Evolutionary conservation across 768 basidiomycete genomes (phyloP).

Genomic region (Boletus reticulatus): DNA sequence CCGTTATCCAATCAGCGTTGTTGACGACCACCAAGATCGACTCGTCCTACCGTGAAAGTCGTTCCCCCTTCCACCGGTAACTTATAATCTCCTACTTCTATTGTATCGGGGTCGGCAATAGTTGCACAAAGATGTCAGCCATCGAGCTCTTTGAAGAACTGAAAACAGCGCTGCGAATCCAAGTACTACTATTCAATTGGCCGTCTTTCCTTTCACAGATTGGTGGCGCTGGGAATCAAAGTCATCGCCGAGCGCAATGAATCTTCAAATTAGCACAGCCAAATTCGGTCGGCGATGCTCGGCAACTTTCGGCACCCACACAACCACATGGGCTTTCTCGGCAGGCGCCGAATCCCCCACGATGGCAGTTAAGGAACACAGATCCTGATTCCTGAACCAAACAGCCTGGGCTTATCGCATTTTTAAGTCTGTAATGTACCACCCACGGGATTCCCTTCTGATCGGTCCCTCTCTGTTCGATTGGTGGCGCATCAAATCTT

Average conservation of each 20-base stretch:
- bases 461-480: too few species aligned
- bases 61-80: not conserved
- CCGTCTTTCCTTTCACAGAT: not conserved
- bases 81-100: not conserved
- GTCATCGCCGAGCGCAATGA: not conserved
- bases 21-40: constrained; percentile 1
- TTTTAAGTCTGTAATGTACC: too few species aligned
- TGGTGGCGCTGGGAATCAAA: constrained; percentile 4
- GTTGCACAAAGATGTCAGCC: not conserved
- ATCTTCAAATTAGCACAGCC: not conserved
- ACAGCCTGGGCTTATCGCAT: too few species aligned
- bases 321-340: not conserved
- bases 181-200: not conserved
- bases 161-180: not conserved
- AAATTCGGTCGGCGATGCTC: not conserved
- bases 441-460: too few species aligned
- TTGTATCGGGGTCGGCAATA: not conserved
- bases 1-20: constrained; percentile 18
- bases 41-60: not conserved
- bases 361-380: too few species aligned
- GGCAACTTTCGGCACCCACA: not conserved
- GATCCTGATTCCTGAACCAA: too few species aligned
- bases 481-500: too few species aligned
- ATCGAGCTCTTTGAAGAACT: not conserved
- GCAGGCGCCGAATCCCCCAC: not conserved